Evolutionary conservation across 23 red algal genomes (phyloP).

Genomic region (Gracilaria domingensis): DNA sequence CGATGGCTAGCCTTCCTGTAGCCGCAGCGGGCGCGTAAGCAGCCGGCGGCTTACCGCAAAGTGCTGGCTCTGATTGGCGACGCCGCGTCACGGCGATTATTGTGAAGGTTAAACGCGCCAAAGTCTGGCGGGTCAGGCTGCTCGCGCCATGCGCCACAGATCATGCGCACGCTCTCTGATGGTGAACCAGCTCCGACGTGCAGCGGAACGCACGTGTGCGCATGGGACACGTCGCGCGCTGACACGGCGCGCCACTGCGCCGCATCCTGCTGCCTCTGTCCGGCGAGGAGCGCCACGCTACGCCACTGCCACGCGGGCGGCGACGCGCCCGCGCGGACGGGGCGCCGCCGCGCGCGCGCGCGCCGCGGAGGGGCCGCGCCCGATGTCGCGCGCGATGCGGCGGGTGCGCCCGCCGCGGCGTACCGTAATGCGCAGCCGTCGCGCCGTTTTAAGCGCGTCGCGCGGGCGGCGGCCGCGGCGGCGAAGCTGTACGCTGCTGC

Average conservation of each 20-base stretch:
- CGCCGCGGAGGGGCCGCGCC: background rate
- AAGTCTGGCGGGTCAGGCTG: too few relatives aligned
- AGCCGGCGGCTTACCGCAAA: background rate
- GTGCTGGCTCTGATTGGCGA: background rate
- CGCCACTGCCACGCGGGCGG: too few relatives aligned
- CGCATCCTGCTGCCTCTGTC: background rate
- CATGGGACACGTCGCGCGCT: background rate
- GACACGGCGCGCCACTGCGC: background rate
- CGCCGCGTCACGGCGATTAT: background rate
- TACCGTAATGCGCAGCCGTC: background rate
- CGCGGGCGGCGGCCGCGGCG: too few relatives aligned
- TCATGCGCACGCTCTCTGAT: background rate
- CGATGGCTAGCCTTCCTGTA: too few relatives aligned
- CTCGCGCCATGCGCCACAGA: background rate
- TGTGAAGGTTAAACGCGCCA: constrained; percentile 6
- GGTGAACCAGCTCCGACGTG: too few relatives aligned
- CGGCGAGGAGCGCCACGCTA: too few relatives aligned
- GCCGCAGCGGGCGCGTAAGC: constrained; percentile 1
- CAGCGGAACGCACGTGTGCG: background rate
- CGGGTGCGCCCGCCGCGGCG: background rate
- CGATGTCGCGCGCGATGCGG: background rate
- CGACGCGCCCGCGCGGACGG: too few relatives aligned
- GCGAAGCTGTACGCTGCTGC: too few relatives aligned
- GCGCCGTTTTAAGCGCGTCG: background rate
- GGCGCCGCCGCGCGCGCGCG: background rate